Conservation (phyloP, 2,329 filamentous ascomycete genomes). For the Xylaria arbuscula region DNA sequence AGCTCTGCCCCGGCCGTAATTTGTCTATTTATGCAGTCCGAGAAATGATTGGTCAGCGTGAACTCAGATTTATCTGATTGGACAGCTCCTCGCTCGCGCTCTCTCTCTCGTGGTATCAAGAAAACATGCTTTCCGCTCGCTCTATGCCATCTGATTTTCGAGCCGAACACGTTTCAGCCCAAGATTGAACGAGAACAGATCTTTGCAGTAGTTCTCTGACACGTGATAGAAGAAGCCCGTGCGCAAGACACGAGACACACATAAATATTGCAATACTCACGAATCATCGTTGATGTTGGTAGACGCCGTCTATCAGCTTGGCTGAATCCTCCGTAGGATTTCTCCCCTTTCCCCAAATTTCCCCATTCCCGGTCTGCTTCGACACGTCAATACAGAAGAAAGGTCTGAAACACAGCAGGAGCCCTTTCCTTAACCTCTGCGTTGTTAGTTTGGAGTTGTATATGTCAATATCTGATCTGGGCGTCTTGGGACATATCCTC, state of each 20-base stretch:
- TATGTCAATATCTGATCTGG: not conserved
- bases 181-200: slow-evolving; percentile 6
- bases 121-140: not conserved
- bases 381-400: slow-evolving; percentile 2
- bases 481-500: not conserved
- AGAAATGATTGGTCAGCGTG: slow-evolving; percentile 33
- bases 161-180: slow-evolving; percentile 20
- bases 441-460: not conserved
- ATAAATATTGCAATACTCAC: not conserved
- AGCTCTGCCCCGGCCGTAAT: slow-evolving; percentile 32
- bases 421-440: slow-evolving; percentile 17
- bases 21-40: slow-evolving; percentile 39
- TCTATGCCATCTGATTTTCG: not conserved
- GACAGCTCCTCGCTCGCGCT: not conserved
- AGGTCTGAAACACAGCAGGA: slow-evolving; percentile 28
- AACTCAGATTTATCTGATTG: slow-evolving; percentile 16
- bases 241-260: not conserved
- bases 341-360: slow-evolving; percentile 19
- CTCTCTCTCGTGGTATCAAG: not conserved
- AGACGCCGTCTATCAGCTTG: slow-evolving; percentile 4
- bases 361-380: slow-evolving; percentile 8
- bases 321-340: slow-evolving; percentile 13
- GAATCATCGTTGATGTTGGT: slow-evolving; percentile 4
- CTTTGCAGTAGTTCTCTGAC: slow-evolving; percentile 22
- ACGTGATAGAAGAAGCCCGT: slow-evolving; percentile 17